These are phyloP conservation scores for Ballota nigra DNA, from an alignment of 257 asterid genomes.

Conservation along the genomic window DNA sequence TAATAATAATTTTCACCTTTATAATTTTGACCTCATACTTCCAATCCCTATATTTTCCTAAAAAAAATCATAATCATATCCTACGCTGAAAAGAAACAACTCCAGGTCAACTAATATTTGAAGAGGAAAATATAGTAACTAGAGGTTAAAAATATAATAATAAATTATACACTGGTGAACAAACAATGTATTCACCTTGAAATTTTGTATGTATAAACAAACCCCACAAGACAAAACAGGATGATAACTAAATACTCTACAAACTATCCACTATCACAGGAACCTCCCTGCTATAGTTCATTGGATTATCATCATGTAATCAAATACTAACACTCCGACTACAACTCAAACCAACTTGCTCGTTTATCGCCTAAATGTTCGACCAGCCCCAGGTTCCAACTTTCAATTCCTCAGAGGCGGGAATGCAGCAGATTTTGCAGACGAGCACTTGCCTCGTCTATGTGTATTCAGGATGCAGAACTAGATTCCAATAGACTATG, in stretches of 20 bases:
- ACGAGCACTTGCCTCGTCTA: conserved; percentile 21
- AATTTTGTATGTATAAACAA: conserved; percentile 7
- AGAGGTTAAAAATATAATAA: neutral
- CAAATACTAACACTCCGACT: conserved; percentile 17
- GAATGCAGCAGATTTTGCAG: conserved; percentile 11
- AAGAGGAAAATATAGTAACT: neutral
- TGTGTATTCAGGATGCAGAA: neutral
- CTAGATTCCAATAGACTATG: conserved; percentile 35
- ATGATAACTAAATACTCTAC: conserved; percentile 17
- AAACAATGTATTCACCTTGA: conserved; percentile 17
- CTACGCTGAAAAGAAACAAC: neutral
- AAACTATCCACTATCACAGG: conserved; percentile 14
- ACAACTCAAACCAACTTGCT: neutral
- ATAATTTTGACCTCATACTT: too few relatives aligned
- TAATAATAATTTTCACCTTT: neutral
- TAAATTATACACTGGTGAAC: conserved; percentile 11
- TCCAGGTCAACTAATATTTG: neutral
- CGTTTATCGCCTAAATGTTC: neutral
- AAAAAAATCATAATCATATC: too few relatives aligned
- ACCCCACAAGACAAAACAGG: neutral
- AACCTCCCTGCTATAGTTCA: conserved; percentile 21
- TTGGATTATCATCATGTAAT: neutral
- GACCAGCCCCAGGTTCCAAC: neutral
- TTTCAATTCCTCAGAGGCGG: conserved; percentile 17
- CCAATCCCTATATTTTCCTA: too few relatives aligned